Evolutionary conservation across 192 early-diverging fungal genomes (phyloP).

Genomic region (Gaertneriomyces sp.): DNA sequence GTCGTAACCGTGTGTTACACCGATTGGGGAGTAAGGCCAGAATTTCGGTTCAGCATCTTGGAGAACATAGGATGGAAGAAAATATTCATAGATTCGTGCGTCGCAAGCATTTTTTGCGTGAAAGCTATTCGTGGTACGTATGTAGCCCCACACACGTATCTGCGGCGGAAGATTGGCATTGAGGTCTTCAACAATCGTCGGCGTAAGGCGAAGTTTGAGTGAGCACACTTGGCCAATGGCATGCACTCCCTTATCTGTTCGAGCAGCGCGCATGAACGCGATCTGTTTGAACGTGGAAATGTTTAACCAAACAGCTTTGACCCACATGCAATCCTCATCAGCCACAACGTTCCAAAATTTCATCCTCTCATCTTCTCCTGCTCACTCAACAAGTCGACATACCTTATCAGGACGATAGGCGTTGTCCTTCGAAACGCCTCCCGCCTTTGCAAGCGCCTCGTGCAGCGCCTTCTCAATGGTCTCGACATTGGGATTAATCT

Average conservation of each 20-base stretch:
- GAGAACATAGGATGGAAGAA: slow-evolving; percentile 89
- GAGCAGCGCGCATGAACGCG: slow-evolving; percentile 81
- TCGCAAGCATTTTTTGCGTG: slow-evolving; percentile 90
- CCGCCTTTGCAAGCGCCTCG: slow-evolving; percentile 75
- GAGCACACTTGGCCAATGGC: slow-evolving; percentile 94
- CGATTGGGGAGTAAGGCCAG: slow-evolving; percentile 38
- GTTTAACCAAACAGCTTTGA: too few species aligned
- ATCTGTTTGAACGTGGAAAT: slow-evolving; percentile 45
- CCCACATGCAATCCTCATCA: too few species aligned
- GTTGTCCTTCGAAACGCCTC: slow-evolving; percentile 84
- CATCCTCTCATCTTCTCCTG: too few species aligned
- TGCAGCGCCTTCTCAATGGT: slow-evolving; percentile 89
- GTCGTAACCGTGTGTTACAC: slow-evolving; percentile 16
- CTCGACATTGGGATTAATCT: slow-evolving; percentile 69
- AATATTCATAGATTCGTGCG: slow-evolving; percentile 94
- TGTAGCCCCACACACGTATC: slow-evolving; percentile 84
- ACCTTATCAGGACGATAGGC: slow-evolving; percentile 61
- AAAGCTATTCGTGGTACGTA: slow-evolving; percentile 70
- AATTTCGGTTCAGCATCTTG: slow-evolving; percentile 32
- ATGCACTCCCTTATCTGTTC: slow-evolving; percentile 99
- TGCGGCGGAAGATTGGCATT: slow-evolving; percentile 72
- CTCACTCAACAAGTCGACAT: neutral
- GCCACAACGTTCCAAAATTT: too few species aligned
- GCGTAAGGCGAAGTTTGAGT: slow-evolving; percentile 79
- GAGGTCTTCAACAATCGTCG: slow-evolving; percentile 70